Conservation (phyloP, 2,329 filamentous ascomycete species). For the Chrysoporthe deuterocubensis region DNA sequence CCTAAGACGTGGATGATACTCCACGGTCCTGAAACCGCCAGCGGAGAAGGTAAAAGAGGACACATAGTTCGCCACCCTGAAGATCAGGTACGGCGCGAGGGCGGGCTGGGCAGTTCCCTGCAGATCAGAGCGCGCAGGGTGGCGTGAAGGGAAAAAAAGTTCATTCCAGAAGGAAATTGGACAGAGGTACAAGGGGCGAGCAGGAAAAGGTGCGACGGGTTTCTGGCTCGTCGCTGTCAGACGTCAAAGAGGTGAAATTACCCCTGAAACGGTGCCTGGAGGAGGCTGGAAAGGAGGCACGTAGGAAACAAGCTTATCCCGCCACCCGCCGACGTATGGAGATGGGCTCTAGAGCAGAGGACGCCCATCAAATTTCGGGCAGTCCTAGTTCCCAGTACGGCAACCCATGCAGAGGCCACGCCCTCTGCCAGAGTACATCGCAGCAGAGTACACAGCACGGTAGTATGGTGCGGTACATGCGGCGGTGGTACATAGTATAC, state of each 20-base stretch:
- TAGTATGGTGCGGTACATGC: background rate
- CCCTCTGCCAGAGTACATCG: background rate
- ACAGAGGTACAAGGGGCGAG: background rate
- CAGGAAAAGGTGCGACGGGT: background rate
- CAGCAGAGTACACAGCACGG: background rate
- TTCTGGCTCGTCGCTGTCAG: too few species aligned
- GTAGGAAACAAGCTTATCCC: conserved; percentile 18
- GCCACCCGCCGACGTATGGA: background rate
- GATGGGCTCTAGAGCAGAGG: background rate
- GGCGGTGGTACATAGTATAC: background rate
- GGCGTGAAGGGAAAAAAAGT: background rate
- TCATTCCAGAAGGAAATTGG: conserved; percentile 17
- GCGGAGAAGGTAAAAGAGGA: conserved; percentile 9
- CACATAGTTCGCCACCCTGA: background rate
- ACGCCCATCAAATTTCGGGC: conserved; percentile 9
- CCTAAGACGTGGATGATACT: conserved; percentile 13
- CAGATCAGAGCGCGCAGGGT: conserved; percentile 7
- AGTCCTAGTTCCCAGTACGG: background rate
- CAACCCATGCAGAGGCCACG: background rate
- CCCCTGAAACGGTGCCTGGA: conserved; percentile 3
- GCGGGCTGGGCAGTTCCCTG: background rate
- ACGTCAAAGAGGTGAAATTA: background rate
- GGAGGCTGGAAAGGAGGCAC: background rate
- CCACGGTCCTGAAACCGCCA: conserved; percentile 27
- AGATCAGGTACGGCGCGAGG: background rate